Percentiles rank a stretch among this genome's conserved stretches.
These are phyloP conservation scores for Xylariales sp. DNA, from an alignment of 2,329 filamentous ascomycete species.

Conservation along the genomic window DNA sequence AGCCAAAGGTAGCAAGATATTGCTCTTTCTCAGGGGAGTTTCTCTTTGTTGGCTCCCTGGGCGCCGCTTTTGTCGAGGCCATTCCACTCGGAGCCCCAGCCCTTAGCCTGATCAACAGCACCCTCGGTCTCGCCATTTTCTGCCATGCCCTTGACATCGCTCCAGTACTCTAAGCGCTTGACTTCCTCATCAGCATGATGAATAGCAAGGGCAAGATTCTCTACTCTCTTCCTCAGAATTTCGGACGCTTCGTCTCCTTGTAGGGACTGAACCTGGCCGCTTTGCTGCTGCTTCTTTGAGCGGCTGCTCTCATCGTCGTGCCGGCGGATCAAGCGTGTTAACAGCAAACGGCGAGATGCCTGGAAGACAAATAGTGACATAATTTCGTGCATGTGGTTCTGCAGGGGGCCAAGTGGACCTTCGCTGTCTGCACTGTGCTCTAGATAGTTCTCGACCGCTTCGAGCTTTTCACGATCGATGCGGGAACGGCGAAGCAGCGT, in stretches of 20 bases:
- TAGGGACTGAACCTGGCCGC: slow-evolving; percentile 8
- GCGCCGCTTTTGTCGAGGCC: slow-evolving; percentile 23
- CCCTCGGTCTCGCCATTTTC: slow-evolving; percentile 42
- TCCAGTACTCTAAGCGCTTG: slow-evolving; percentile 80
- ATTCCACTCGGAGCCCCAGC: slow-evolving; percentile 42
- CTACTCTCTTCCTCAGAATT: slow-evolving; percentile 40
- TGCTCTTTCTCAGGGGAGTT: slow-evolving; percentile 8
- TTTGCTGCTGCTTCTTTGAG: slow-evolving; percentile 40
- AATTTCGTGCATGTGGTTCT: slow-evolving; percentile 75
- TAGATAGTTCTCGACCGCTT: slow-evolving; percentile 79
- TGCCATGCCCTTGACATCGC: slow-evolving; percentile 70
- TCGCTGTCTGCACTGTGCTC: slow-evolving; percentile 69
- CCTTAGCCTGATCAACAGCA: slow-evolving; percentile 36
- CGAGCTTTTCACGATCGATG: slow-evolving; percentile 89
- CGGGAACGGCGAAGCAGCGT: slow-evolving; percentile 61
- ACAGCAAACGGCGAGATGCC: slow-evolving; percentile 72
- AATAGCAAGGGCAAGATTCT: slow-evolving; percentile 70
- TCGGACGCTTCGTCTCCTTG: slow-evolving; percentile 20
- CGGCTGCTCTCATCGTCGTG: slow-evolving; percentile 49
- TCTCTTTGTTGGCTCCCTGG: slow-evolving; percentile 8
- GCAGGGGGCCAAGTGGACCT: slow-evolving; percentile 70
- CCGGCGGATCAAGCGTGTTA: slow-evolving; percentile 64
- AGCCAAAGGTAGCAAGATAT: no score
- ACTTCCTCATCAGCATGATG: slow-evolving; percentile 77
- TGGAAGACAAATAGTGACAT: slow-evolving; percentile 89